These are phyloP conservation scores for Phtheirospermum japonicum DNA, from an alignment of 257 asterid species.

Conservation along the genomic window DNA sequence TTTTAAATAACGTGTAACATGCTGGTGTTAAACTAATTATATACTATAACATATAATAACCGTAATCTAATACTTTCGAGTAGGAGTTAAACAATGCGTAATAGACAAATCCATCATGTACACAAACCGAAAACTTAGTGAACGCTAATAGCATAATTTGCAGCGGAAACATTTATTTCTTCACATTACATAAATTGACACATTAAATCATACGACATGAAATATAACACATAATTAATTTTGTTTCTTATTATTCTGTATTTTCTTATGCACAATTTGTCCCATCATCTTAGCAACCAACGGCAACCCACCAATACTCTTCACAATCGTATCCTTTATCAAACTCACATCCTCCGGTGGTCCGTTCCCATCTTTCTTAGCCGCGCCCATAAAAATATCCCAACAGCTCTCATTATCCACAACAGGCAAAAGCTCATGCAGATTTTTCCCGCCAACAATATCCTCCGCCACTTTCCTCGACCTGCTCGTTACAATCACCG, in stretches of 20 bases:
- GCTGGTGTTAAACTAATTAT: too few relatives aligned
- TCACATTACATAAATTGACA: too few relatives aligned
- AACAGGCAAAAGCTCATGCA: constrained; percentile 29
- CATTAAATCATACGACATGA: too few relatives aligned
- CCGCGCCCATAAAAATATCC: constrained; percentile 37
- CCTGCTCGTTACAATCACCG: constrained; percentile 39
- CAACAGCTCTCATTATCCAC: constrained; percentile 36
- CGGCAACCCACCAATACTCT: constrained; percentile 40
- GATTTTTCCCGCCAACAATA: constrained; percentile 37
- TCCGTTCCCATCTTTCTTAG: constrained; percentile 8
- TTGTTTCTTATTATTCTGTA: not conserved
- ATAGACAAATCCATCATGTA: too few relatives aligned
- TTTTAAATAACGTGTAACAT: too few relatives aligned
- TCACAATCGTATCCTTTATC: constrained; percentile 17
- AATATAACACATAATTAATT: too few relatives aligned
- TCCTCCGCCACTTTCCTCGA: constrained; percentile 23
- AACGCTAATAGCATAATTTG: too few relatives aligned
- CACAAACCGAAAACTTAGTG: too few relatives aligned
- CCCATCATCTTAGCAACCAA: constrained; percentile 50
- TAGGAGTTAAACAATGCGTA: too few relatives aligned
- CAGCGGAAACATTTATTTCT: too few relatives aligned
- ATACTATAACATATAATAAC: too few relatives aligned
- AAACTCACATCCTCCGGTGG: not conserved
- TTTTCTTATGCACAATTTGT: constrained; percentile 20
- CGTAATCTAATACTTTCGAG: too few relatives aligned